These are phyloP conservation scores for Aspergillus pseudoglaucus DNA, from an alignment of 2,329 filamentous ascomycete species.

Conservation along the genomic window DNA sequence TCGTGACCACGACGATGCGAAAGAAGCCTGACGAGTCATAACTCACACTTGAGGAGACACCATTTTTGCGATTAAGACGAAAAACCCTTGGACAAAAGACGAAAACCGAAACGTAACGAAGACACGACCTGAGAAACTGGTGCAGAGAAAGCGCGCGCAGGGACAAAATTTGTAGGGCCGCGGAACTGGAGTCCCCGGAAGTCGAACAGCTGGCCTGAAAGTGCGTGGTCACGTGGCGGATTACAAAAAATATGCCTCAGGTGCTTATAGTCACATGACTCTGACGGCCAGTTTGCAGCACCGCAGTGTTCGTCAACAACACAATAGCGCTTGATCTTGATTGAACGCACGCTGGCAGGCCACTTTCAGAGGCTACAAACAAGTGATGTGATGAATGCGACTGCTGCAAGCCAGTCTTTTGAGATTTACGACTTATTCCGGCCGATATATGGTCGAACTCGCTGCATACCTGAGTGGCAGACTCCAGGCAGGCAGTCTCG, in stretches of 20 bases:
- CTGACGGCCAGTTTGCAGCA: not conserved
- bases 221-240: constrained; percentile 12
- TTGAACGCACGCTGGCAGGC: not conserved
- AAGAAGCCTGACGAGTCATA: not conserved
- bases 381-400: not conserved
- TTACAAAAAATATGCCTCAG: not conserved
- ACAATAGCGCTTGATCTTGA: not conserved
- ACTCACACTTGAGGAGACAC: constrained; percentile 62
- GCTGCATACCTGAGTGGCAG: not conserved
- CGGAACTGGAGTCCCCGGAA: constrained; percentile 13
- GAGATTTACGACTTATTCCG: not conserved
- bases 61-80: constrained; percentile 45
- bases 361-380: not conserved
- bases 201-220: constrained; percentile 21
- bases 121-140: constrained; percentile 2
- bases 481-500: not conserved
- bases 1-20: not conserved
- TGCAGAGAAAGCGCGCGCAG: constrained; percentile 10
- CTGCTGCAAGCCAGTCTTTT: not conserved
- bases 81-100: constrained; percentile 11
- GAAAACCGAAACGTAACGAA: constrained; percentile 6
- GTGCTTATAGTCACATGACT: not conserved
- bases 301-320: not conserved
- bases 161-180: constrained; percentile 13
- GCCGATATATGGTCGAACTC: not conserved